A percentile compares a stretch with the other conserved stretches of the same genome.
Conservation (phyloP, 441 rosid species). For the Adansonia madagascariensis region DNA sequence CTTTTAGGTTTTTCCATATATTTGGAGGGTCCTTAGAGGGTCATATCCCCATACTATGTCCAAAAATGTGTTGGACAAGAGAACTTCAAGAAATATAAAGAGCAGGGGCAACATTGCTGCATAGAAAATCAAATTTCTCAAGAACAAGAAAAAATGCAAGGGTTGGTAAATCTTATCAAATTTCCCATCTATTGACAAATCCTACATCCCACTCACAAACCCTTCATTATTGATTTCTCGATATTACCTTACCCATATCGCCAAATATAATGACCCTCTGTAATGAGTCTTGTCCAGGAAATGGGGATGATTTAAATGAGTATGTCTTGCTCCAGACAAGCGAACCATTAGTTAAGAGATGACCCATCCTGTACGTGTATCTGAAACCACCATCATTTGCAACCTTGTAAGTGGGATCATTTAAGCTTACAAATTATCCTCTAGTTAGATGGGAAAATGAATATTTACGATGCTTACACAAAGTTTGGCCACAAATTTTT, state of each 20-base stretch:
- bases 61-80: no score
- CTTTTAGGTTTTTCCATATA: no score
- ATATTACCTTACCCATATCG: constrained; percentile 93
- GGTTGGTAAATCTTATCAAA: constrained; percentile 1
- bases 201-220: background rate
- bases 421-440: background rate
- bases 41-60: no score
- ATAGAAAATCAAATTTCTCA: background rate
- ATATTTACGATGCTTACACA: constrained; percentile 43
- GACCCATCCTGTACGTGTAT: constrained; percentile 78
- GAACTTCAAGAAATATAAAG: no score
- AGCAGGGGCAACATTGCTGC: no score
- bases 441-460: background rate
- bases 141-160: background rate
- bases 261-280: constrained; percentile 83
- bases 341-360: constrained; percentile 54
- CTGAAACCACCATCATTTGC: constrained; percentile 40
- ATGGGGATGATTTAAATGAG: constrained; percentile 74
- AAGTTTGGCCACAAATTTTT: constrained; percentile 90
- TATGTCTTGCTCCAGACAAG: constrained; percentile 70
- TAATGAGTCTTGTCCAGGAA: constrained; percentile 84
- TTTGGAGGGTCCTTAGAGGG: no score
- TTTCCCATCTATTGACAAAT: constrained; percentile 1
- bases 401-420: background rate
- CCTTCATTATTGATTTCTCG: constrained; percentile 10